These are phyloP conservation scores for Coniochaeta sp. DNA, from an alignment of 2,329 filamentous ascomycete genomes.

Conservation along the genomic window DNA sequence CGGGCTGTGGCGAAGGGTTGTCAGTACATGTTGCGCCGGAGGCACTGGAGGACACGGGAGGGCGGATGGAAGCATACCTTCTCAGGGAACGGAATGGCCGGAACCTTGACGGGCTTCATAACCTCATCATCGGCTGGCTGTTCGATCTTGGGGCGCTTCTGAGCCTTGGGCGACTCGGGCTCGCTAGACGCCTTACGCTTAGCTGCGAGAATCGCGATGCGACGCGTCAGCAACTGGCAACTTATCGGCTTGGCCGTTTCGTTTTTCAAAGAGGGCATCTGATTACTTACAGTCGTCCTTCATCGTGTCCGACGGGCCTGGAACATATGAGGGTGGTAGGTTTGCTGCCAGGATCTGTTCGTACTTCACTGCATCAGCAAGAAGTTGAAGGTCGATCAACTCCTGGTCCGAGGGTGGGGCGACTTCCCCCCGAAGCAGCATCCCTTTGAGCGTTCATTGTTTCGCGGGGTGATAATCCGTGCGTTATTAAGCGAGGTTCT, in stretches of 20 bases:
- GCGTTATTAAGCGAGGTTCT: neutral
- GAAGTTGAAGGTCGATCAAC: slow-evolving; percentile 5
- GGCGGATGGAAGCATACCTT: slow-evolving; percentile 59
- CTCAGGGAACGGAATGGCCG: slow-evolving; percentile 75
- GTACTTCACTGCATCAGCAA: slow-evolving; percentile 3
- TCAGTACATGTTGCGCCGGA: neutral
- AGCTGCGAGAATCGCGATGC: slow-evolving; percentile 23
- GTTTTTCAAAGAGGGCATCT: neutral
- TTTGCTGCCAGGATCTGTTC: neutral
- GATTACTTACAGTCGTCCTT: slow-evolving; percentile 19
- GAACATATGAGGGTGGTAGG: slow-evolving; percentile 6
- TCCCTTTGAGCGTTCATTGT: neutral
- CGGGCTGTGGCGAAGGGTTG: slow-evolving; percentile 49
- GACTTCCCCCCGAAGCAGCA: slow-evolving; percentile 1
- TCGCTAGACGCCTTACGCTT: slow-evolving; percentile 72
- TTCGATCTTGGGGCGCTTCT: slow-evolving; percentile 58
- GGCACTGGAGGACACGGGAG: neutral
- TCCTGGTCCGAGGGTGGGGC: neutral
- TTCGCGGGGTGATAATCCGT: neutral
- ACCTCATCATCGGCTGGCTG: slow-evolving; percentile 34
- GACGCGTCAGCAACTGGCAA: neutral
- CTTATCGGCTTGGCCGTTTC: neutral
- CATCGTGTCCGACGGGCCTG: slow-evolving; percentile 12
- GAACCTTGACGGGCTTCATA: slow-evolving; percentile 48
- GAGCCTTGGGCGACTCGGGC: slow-evolving; percentile 50